phyloP scores from a whole-genome alignment of 2,329 filamentous ascomycete species.

The Ambrosiella xylebori region DNA sequence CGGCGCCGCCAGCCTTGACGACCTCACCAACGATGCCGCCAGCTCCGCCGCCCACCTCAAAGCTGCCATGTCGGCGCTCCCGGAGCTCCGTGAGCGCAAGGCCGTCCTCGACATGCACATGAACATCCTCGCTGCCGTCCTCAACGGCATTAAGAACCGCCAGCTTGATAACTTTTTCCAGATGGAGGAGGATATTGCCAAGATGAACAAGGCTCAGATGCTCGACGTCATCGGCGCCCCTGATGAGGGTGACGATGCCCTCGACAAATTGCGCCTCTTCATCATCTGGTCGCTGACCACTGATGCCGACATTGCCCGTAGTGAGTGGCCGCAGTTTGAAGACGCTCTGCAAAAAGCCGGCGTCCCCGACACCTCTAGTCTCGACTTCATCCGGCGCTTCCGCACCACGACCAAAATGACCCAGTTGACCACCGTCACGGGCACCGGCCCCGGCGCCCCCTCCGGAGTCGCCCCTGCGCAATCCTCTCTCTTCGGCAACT shows the following conservation, averaged over 20 bases:
- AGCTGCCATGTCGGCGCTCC: constrained; percentile 80
- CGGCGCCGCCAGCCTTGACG: constrained; percentile 79
- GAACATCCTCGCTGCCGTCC: constrained; percentile 51
- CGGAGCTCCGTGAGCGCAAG: constrained; percentile 83
- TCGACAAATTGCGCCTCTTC: constrained; percentile 84
- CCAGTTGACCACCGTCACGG: constrained; percentile 81
- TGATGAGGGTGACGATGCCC: constrained; percentile 64
- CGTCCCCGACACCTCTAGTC: constrained; percentile 49
- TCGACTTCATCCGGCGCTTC: constrained; percentile 79
- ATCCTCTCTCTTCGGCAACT: constrained; percentile 59
- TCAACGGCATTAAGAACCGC: constrained; percentile 74
- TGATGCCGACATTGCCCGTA: constrained; percentile 67
- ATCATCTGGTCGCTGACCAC: constrained; percentile 95
- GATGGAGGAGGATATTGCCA: constrained; percentile 79
- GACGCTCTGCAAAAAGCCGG: constrained; percentile 63
- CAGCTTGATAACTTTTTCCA: constrained; percentile 95
- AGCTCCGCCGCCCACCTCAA: constrained; percentile 89
- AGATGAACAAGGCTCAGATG: constrained; percentile 78
- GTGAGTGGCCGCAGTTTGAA: constrained; percentile 74
- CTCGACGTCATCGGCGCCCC: constrained; percentile 69
- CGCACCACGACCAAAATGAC: constrained; percentile 95
- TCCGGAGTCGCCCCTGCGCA: constrained; percentile 41
- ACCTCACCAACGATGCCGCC: constrained; percentile 75
- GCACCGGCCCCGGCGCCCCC: constrained; percentile 35
- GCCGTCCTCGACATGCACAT: constrained; percentile 95